A percentile compares a stretch with the other conserved stretches of the same genome.
Evolutionary conservation across 108 stramenopile genomes (phyloP).

Genomic region (Seminavis robusta): DNA sequence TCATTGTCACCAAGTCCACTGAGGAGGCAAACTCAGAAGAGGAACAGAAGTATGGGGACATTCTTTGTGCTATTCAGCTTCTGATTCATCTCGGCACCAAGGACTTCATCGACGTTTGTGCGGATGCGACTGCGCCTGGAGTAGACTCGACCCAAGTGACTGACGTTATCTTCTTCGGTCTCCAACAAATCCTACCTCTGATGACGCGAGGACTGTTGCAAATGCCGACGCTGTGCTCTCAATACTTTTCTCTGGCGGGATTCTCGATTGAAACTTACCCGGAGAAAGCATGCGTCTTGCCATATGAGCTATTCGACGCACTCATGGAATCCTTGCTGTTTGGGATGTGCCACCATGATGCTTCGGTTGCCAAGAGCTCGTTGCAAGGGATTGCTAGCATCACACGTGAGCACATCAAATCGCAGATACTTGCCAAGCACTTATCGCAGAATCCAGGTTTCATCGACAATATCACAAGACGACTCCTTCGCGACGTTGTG

Average conservation of each 20-base stretch:
- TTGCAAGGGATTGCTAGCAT: constrained; percentile 71
- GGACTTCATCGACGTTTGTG: constrained; percentile 73
- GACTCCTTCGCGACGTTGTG: constrained; percentile 69
- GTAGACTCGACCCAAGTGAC: constrained; percentile 75
- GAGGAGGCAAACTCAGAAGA: constrained; percentile 51
- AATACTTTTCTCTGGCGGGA: constrained; percentile 79
- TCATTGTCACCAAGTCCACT: constrained; percentile 21
- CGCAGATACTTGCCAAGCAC: constrained; percentile 32
- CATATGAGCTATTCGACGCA: constrained; percentile 74
- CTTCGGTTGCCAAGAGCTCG: constrained; percentile 63
- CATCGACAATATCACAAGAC: constrained; percentile 53
- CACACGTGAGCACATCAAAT: constrained; percentile 53
- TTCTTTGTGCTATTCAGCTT: constrained; percentile 78
- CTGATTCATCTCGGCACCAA: constrained; percentile 83
- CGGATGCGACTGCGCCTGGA: constrained; percentile 16
- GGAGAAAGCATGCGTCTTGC: constrained; percentile 60
- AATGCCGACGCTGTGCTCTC: constrained; percentile 66
- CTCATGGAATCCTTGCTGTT: constrained; percentile 79
- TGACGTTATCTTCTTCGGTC: constrained; percentile 82
- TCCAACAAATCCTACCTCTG: constrained; percentile 81
- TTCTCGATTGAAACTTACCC: constrained; percentile 90
- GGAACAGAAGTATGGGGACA: constrained; percentile 83
- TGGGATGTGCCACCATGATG: constrained; percentile 79
- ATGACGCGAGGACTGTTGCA: constrained; percentile 84
- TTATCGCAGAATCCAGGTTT: constrained; percentile 45